Evolutionary conservation across 2,329 filamentous ascomycete genomes (phyloP), one percentile per base, ranked within the genome.

Genomic region (Claviceps maximensis): DNA sequence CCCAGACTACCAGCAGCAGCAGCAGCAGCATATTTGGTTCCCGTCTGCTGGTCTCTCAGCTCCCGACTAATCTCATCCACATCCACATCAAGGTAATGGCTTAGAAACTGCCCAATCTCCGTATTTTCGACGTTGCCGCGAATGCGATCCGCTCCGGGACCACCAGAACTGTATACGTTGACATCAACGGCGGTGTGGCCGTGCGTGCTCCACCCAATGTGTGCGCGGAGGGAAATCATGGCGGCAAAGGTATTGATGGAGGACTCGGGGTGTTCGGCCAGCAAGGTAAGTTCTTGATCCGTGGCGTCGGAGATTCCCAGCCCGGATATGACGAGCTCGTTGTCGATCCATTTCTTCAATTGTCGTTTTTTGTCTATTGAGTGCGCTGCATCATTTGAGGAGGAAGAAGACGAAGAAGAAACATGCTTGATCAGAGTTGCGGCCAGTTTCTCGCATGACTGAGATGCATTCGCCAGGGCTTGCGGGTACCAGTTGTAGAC

Each of bases 101-200:
- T 74, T 54, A 98, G 70, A 67, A 96, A 98, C 46, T 78, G 73
- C 36, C 93, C 93, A 1, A 98, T 78, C 27, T 97, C 89, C 0
- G 84, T 97, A 65, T 98, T 98, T 73, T 98, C 93, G 52, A 94
- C 84, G 66, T 97, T 97, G 8, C 91, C 91, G 3, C 80, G 72
- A 7, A 95, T 74, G 15, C 77, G 74, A 45, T 79, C 76, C 0
- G 83, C 79, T 40, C 79, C 75, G 0, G 79, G 75, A 3, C 87
- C 83, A 47, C 76, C 75, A 0, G 86, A 90, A 51, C 87, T 85
- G 71, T 97, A 98, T 59, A 98, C 88, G 68, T 98, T 98, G 49
- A 98, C 93, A 65, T 98, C 93, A 8, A 93, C 89, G 50, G 85
- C 93, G 21, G 84, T 86, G 71, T 98, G 93, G 29, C 93, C 93